Evolutionary conservation across 2,329 filamentous ascomycete genomes (phyloP).

Genomic region (Pseudogymnoascus sp.): DNA sequence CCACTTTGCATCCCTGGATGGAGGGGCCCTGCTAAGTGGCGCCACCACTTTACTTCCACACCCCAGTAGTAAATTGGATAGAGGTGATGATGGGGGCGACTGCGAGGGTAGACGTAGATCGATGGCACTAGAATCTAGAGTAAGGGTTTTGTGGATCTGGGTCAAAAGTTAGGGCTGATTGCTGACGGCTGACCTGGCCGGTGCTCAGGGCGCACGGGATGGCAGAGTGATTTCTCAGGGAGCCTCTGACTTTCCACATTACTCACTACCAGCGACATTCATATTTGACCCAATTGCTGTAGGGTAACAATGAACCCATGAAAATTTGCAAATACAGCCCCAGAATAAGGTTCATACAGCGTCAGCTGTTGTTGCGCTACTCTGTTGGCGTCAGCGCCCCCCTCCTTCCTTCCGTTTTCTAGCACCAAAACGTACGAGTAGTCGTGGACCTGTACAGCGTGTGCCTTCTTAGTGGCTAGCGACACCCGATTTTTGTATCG

Average conservation of each 20-base stretch:
- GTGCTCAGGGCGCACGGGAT: neutral
- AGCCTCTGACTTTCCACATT: neutral
- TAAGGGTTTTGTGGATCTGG: neutral
- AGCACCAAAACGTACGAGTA: neutral
- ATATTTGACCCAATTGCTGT: neutral
- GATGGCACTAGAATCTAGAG: neutral
- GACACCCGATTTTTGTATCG: neutral
- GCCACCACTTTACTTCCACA: neutral
- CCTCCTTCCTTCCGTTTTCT: neutral
- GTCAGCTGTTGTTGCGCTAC: neutral
- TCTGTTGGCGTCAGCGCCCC: neutral
- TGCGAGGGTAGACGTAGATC: neutral
- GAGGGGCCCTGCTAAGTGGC: neutral
- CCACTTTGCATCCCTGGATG: neutral
- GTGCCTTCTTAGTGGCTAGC: neutral
- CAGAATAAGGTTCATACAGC: neutral
- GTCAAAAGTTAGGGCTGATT: conserved; percentile 2
- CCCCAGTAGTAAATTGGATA: neutral
- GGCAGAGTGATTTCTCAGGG: neutral
- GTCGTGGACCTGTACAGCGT: neutral
- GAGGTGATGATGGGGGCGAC: neutral
- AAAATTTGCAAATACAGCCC: neutral
- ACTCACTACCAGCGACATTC: neutral
- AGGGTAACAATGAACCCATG: neutral
- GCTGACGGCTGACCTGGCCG: neutral